Evolutionary conservation across 306 rosid genomes (phyloP).

Genomic region (Pyrus communis): DNA sequence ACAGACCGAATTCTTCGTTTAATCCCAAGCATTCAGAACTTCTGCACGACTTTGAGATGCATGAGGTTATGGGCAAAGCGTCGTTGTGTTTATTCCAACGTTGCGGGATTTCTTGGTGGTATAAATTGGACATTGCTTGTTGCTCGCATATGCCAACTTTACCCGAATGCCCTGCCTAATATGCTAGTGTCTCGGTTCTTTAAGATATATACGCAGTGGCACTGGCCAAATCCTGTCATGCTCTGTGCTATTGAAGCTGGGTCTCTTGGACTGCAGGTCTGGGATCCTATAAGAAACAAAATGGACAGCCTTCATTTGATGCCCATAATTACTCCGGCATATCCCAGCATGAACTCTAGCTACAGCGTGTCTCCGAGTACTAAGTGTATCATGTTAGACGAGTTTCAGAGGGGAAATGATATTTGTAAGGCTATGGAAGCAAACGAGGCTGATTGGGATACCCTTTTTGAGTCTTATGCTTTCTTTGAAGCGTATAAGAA

Average conservation of each 20-base stretch:
- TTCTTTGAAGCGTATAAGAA: conserved; percentile 86
- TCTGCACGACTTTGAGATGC: conserved; percentile 90
- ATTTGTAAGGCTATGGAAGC: conserved; percentile 89
- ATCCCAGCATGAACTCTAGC: conserved; percentile 97
- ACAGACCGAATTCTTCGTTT: conserved; percentile 85
- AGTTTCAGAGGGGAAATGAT: conserved; percentile 89
- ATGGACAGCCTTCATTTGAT: conserved; percentile 73
- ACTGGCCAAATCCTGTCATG: conserved; percentile 99
- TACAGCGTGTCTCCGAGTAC: conserved; percentile 91
- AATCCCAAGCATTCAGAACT: conserved; percentile 95
- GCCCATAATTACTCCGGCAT: conserved; percentile 99
- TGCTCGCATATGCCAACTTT: conserved; percentile 97
- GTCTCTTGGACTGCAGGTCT: conserved; percentile 77
- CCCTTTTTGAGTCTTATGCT: conserved; percentile 78
- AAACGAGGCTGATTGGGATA: conserved; percentile 76
- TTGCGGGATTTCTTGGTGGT: conserved; percentile 97
- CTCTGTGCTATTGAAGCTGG: conserved; percentile 88
- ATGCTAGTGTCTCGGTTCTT: conserved; percentile 95
- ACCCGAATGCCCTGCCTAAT: conserved; percentile 93
- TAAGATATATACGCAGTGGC: conserved; percentile 90
- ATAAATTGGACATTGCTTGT: conserved; percentile 96
- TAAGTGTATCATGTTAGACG: conserved; percentile 73
- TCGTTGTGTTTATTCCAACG: conserved; percentile 95
- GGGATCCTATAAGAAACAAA: conserved; percentile 97
- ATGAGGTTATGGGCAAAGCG: conserved; percentile 96